Percentiles rank a stretch among this genome's conserved stretches.
Conservation (phyloP, 2,329 filamentous ascomycete genomes). For the Magnaporthiopsis incrustans region DNA sequence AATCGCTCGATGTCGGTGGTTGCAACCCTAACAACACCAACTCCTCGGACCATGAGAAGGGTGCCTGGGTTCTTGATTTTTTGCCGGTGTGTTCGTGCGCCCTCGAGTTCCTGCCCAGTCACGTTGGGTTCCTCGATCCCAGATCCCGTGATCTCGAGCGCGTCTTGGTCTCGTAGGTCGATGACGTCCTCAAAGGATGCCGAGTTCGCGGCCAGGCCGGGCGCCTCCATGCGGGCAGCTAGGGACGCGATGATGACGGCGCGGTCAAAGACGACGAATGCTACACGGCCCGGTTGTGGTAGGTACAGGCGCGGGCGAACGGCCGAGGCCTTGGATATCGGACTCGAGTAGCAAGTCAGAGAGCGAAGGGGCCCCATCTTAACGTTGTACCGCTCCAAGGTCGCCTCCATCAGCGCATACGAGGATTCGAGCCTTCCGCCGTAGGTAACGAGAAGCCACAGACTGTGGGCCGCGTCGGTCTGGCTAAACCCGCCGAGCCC, state of each 20-base stretch:
- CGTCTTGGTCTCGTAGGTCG: slow-evolving; percentile 61
- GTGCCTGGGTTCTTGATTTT: slow-evolving; percentile 54
- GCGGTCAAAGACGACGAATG: slow-evolving; percentile 72
- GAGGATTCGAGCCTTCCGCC: slow-evolving; percentile 44
- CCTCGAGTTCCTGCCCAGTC: slow-evolving; percentile 30
- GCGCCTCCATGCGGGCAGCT: slow-evolving; percentile 56
- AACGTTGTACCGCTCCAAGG: slow-evolving; percentile 44
- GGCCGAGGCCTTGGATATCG: slow-evolving; percentile 33
- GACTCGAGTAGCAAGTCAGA: slow-evolving; percentile 55
- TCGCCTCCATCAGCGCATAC: slow-evolving; percentile 70
- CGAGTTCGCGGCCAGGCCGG: slow-evolving; percentile 54
- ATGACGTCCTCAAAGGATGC: slow-evolving; percentile 79
- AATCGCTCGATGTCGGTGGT: slow-evolving; percentile 53
- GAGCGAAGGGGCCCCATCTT: slow-evolving; percentile 60
- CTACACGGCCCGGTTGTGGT: slow-evolving; percentile 70
- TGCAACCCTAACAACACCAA: slow-evolving; percentile 52
- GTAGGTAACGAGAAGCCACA: slow-evolving; percentile 55
- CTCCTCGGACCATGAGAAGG: slow-evolving; percentile 55
- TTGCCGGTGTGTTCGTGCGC: slow-evolving; percentile 40
- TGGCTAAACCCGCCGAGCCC: slow-evolving; percentile 43
- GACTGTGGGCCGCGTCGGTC: slow-evolving; percentile 44
- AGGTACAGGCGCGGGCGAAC: slow-evolving; percentile 62
- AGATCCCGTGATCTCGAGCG: slow-evolving; percentile 56
- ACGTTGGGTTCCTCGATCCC: slow-evolving; percentile 52
- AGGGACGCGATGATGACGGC: slow-evolving; percentile 74